Conservation (phyloP, 805 yeast species). For the Grigorovia jiainica region DNA sequence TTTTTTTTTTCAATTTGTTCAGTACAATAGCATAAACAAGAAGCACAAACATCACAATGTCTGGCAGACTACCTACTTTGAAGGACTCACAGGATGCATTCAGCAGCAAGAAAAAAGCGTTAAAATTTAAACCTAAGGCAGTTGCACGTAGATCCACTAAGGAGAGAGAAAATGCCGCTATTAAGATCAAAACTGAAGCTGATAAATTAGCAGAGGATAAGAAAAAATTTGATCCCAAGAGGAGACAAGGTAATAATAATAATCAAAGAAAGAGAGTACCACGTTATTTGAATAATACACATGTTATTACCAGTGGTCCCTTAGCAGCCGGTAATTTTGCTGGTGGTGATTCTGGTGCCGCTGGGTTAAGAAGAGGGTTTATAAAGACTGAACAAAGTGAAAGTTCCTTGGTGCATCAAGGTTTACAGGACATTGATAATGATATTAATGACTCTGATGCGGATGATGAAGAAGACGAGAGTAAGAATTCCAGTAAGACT, state of each 20-base stretch:
- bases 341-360: slow-evolving; percentile 16
- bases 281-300: slow-evolving; percentile 35
- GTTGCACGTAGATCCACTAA: slow-evolving; percentile 79
- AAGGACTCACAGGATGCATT: slow-evolving; percentile 7
- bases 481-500: slow-evolving; percentile 13
- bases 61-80: slow-evolving; percentile 30
- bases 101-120: slow-evolving; percentile 30
- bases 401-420: slow-evolving; percentile 17
- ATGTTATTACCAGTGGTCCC: slow-evolving; percentile 64
- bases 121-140: slow-evolving; percentile 77
- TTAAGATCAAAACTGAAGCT: slow-evolving; percentile 34
- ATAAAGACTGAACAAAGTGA: slow-evolving; percentile 6
- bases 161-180: slow-evolving; percentile 73
- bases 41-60: slow-evolving; percentile 4
- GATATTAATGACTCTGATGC: slow-evolving; percentile 26
- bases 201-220: slow-evolving; percentile 1
- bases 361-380: slow-evolving; percentile 1
- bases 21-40: not conserved
- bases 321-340: slow-evolving; percentile 49
- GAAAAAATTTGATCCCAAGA: slow-evolving; percentile 6
- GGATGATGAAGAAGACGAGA: slow-evolving; percentile 28
- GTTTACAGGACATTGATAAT: slow-evolving; percentile 15
- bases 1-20: not conserved
- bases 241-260: slow-evolving; percentile 11
- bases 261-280: slow-evolving; percentile 20